phyloP scores from a whole-genome alignment of 225 moss, liverwort and hornwort species.

The Polytrichum formosum region DNA sequence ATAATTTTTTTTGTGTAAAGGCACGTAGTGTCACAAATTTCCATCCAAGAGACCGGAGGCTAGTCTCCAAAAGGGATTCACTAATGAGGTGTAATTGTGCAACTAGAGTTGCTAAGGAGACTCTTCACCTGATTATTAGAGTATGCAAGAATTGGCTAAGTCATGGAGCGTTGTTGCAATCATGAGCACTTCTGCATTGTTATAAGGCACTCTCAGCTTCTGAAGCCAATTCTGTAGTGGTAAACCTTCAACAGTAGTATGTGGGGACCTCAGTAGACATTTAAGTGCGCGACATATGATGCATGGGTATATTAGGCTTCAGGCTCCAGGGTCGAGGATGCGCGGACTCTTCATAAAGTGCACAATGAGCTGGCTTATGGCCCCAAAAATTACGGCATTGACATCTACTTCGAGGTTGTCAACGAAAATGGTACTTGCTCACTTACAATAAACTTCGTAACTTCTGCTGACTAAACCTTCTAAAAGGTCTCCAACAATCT shows the following conservation, averaged over 20 bases:
- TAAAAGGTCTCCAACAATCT: no score
- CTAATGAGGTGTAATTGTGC: no score
- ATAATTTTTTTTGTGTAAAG: neutral
- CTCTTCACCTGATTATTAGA: neutral
- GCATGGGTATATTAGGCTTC: constrained; percentile 29
- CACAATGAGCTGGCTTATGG: constrained; percentile 77
- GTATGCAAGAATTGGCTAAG: neutral
- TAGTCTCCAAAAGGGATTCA: no score
- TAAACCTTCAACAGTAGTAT: no score
- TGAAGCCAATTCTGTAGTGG: neutral
- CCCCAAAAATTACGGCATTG: constrained; percentile 54
- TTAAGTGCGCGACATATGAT: neutral
- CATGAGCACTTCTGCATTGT: neutral
- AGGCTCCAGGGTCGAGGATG: constrained; percentile 71
- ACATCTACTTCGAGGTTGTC: constrained; percentile 64
- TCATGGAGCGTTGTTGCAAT: neutral
- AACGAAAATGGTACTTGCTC: constrained; percentile 27
- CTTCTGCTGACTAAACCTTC: no score
- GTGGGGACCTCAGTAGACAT: neutral
- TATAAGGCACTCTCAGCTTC: neutral
- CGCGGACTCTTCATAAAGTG: constrained; percentile 58
- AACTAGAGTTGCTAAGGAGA: neutral
- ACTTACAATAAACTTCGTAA: no score
- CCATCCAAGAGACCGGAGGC: neutral
- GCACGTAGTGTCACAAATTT: neutral